These are phyloP conservation scores for Eragrostis tef DNA, from an alignment of 202 grass and related monocot genomes.

Conservation along the genomic window DNA sequence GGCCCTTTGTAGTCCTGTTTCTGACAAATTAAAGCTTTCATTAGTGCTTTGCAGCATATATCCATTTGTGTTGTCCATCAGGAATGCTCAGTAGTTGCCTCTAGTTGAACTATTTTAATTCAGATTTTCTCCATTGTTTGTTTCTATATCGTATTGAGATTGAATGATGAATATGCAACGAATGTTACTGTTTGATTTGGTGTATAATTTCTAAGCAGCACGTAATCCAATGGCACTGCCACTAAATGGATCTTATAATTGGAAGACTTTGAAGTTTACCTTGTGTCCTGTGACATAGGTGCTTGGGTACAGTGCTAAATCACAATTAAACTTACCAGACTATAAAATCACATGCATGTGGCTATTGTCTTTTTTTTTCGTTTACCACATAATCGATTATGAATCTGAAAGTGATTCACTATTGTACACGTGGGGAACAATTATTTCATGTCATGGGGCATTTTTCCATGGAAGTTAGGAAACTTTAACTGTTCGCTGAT, in stretches of 20 bases:
- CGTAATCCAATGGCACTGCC: background rate
- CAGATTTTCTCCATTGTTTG: background rate
- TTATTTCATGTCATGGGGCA: conserved; percentile 14
- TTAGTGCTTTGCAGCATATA: background rate
- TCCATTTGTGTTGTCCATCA: background rate
- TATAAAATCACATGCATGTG: conserved; percentile 28
- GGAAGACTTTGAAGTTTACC: background rate
- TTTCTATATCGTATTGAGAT: background rate
- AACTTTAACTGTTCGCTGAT: background rate
- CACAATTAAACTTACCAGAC: background rate
- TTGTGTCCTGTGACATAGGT: background rate
- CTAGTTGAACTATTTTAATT: background rate
- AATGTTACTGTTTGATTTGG: background rate
- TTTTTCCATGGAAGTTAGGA: background rate
- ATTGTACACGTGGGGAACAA: background rate
- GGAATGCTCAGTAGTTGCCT: background rate
- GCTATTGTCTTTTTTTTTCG: background rate
- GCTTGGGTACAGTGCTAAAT: background rate
- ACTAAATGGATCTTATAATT: conserved; percentile 34
- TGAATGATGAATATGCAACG: background rate
- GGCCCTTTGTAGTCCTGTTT: background rate
- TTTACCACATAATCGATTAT: background rate
- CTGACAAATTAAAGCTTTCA: background rate
- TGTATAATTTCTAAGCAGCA: background rate
- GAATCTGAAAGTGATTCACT: background rate